phyloP scores from a whole-genome alignment of 139 green algal genomes.

The Spirogloea muscicola region DNA sequence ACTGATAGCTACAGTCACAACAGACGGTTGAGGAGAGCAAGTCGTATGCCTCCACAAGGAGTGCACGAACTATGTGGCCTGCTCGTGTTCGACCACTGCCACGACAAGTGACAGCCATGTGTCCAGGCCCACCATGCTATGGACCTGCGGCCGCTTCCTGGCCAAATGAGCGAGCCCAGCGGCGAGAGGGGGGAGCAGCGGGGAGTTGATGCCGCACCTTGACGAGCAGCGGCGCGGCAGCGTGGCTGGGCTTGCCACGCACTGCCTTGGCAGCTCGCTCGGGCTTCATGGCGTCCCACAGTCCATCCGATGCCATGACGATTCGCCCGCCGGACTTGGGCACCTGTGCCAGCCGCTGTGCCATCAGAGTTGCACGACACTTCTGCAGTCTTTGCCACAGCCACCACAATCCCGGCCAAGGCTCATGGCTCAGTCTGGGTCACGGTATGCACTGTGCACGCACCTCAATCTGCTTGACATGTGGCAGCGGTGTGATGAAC shows the following conservation, averaged over 20 bases:
- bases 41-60: neutral
- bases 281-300: conserved; percentile 78
- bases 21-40: neutral
- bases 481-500: conserved; percentile 70
- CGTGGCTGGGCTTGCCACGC: conserved; percentile 54
- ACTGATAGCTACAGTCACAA: too few species aligned
- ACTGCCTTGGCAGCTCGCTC: conserved; percentile 51
- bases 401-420: neutral
- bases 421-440: neutral
- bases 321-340: conserved; percentile 62
- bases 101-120: too few species aligned
- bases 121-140: too few species aligned
- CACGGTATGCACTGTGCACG: neutral
- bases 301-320: conserved; percentile 78
- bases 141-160: neutral
- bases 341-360: conserved; percentile 53
- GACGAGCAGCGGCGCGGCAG: conserved; percentile 15
- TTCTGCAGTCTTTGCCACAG: neutral
- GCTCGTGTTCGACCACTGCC: too few species aligned
- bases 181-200: conserved; percentile 41
- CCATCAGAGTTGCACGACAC: neutral
- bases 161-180: conserved; percentile 35
- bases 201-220: conserved; percentile 25
- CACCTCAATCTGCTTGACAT: conserved; percentile 71
- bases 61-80: neutral